These are phyloP conservation scores for Zygosaccharomyces bailii DNA, from an alignment of 805 yeast genomes.

Conservation along the genomic window DNA sequence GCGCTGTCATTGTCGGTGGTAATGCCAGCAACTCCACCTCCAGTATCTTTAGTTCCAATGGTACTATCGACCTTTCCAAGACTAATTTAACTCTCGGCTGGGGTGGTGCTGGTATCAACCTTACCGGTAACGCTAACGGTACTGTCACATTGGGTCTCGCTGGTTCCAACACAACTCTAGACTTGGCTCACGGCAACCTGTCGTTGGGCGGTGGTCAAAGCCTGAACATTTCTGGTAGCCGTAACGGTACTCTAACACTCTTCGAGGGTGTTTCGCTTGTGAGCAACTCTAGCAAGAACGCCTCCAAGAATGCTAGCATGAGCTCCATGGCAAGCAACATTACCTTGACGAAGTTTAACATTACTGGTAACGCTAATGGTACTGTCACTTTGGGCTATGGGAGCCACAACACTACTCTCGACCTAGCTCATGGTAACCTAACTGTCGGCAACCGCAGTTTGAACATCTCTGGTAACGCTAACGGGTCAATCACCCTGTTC, in stretches of 20 bases:
- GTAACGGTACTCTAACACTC: neutral
- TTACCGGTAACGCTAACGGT: conserved; percentile 4
- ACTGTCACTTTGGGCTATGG: neutral
- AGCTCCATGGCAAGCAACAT: neutral
- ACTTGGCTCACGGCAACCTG: conserved; percentile 3
- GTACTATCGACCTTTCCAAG: conserved; percentile 2
- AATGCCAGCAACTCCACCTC: conserved; percentile 1
- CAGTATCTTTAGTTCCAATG: neutral
- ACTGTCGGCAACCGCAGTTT: conserved; percentile 4
- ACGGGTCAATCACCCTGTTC: conserved; percentile 6
- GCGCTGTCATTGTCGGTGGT: neutral
- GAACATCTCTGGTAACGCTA: conserved; percentile 4
- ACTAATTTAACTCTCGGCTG: conserved; percentile 2
- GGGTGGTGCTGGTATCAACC: neutral
- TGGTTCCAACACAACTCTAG: neutral
- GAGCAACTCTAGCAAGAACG: neutral
- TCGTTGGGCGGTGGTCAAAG: neutral
- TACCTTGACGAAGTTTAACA: neutral
- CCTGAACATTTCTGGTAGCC: neutral
- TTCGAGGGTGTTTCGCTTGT: neutral
- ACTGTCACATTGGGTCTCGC: neutral
- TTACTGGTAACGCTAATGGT: conserved; percentile 4
- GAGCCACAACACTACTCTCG: conserved; percentile 1
- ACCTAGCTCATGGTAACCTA: conserved; percentile 1
- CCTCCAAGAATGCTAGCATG: neutral